Conservation (phyloP, 2,329 filamentous ascomycete species). For the Geosmithia flava region DNA sequence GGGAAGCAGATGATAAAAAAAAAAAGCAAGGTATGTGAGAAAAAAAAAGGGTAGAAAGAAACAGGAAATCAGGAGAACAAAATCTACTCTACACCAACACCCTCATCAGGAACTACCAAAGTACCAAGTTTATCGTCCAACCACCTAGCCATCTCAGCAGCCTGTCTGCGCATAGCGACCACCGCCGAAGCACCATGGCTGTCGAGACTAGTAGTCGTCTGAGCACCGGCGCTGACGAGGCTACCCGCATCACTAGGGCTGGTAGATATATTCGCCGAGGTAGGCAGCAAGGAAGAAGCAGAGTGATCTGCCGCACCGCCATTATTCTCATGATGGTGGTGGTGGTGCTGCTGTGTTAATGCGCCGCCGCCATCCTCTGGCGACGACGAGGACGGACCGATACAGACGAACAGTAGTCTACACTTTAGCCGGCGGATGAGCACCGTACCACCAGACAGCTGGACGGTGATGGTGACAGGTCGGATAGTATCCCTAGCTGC, state of each 20-base stretch:
- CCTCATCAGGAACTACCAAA: constrained; percentile 40
- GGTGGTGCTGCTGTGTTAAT: constrained; percentile 2
- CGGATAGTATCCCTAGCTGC: constrained; percentile 11
- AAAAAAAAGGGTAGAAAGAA: too few species aligned
- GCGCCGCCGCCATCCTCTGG: constrained; percentile 15
- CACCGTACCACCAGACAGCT: constrained; percentile 45
- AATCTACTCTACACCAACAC: constrained; percentile 20
- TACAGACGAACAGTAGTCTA: constrained; percentile 49
- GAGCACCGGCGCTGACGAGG: constrained; percentile 29
- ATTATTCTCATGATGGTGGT: not conserved
- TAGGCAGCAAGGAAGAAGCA: not conserved
- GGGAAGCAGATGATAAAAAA: too few species aligned
- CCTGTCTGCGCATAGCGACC: constrained; percentile 39
- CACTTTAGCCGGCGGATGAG: constrained; percentile 45
- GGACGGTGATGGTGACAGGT: constrained; percentile 39
- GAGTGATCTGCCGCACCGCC: not conserved
- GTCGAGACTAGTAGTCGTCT: constrained; percentile 27
- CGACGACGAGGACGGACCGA: constrained; percentile 27
- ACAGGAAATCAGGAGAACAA: too few species aligned
- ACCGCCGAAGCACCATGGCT: constrained; percentile 31
- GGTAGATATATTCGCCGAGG: constrained; percentile 5
- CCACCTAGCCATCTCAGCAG: constrained; percentile 46
- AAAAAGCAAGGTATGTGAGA: too few species aligned
- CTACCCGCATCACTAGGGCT: constrained; percentile 32
- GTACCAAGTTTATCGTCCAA: constrained; percentile 47